Percentiles rank a stretch among this genome's conserved stretches.
Conservation (phyloP, 108 stramenopile species). For the Cyclotella choctawhatcheeana region DNA sequence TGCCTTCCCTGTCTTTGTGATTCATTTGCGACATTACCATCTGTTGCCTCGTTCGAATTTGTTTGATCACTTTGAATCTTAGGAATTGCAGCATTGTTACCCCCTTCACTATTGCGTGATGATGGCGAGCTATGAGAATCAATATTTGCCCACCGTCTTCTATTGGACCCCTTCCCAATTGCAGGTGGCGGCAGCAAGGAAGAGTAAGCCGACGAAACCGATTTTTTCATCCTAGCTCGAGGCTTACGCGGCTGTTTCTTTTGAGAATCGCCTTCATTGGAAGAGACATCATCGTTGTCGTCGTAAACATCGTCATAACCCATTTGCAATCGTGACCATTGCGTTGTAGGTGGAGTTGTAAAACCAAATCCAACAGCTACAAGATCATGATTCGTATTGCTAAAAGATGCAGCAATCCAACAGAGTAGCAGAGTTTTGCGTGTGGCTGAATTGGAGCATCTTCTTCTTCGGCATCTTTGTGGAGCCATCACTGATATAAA, state of each 20-base stretch:
- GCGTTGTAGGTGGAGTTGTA: not conserved
- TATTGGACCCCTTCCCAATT: conserved; percentile 14
- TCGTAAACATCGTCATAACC: not conserved
- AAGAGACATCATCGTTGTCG: not conserved
- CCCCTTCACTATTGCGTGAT: not conserved
- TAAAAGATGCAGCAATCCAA: not conserved
- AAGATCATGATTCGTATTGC: not conserved
- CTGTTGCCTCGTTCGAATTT: not conserved
- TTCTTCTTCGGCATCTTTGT: not conserved
- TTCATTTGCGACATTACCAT: not conserved
- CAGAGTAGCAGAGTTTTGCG: not conserved
- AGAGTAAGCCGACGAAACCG: conserved; percentile 24
- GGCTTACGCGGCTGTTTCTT: conserved; percentile 6
- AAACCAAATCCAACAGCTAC: conserved; percentile 1
- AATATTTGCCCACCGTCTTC: conserved; percentile 1
- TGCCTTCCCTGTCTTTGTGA: not conserved
- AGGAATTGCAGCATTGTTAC: not conserved
- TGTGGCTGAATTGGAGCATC: not conserved
- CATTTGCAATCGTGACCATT: conserved; percentile 1
- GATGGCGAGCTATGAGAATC: not conserved
- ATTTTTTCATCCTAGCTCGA: conserved; percentile 33
- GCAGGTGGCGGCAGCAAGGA: conserved; percentile 34
- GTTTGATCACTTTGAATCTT: no score
- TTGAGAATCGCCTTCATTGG: not conserved
- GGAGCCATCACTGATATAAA: no score